Conservation (phyloP, 768 basidiomycete genomes). For the Daedaleopsis nitida region DNA sequence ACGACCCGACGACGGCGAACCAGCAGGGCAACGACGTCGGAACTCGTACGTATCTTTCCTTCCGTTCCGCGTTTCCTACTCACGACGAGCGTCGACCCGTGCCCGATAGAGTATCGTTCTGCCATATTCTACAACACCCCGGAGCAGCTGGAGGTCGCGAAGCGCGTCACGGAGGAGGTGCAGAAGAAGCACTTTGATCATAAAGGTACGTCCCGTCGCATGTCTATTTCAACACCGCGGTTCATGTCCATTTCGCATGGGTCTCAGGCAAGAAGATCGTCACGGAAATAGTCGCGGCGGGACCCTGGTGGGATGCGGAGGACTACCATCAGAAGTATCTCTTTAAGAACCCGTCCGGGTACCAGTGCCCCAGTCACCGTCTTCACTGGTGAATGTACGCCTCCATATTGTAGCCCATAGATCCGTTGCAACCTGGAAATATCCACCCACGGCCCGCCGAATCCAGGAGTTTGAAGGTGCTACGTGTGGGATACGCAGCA, state of each 20-base stretch:
- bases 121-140: constrained; percentile 81
- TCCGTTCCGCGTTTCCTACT: too few relatives aligned
- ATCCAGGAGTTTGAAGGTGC: too few relatives aligned
- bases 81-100: not conserved
- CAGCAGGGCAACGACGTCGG: constrained; percentile 78
- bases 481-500: too few relatives aligned
- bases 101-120: constrained; percentile 82
- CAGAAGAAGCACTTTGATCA: constrained; percentile 82
- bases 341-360: constrained; percentile 84
- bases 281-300: constrained; percentile 71
- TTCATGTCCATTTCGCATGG: not conserved
- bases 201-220: constrained; percentile 33
- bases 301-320: constrained; percentile 82
- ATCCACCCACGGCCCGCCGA: not conserved
- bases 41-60: constrained; percentile 56
- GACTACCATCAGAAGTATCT: constrained; percentile 83
- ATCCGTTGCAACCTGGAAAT: not conserved
- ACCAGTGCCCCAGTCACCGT: constrained; percentile 88
- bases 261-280: constrained; percentile 64
- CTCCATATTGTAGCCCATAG: not conserved
- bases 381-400: constrained; percentile 67
- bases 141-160: constrained; percentile 73
- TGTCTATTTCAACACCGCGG: not conserved
- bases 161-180: constrained; percentile 78
- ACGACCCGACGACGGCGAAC: constrained; percentile 87